Percentiles rank a stretch among this genome's conserved stretches.
These are phyloP conservation scores for Actinidia arguta DNA, from an alignment of 179 eudicot genomes.

Conservation along the genomic window DNA sequence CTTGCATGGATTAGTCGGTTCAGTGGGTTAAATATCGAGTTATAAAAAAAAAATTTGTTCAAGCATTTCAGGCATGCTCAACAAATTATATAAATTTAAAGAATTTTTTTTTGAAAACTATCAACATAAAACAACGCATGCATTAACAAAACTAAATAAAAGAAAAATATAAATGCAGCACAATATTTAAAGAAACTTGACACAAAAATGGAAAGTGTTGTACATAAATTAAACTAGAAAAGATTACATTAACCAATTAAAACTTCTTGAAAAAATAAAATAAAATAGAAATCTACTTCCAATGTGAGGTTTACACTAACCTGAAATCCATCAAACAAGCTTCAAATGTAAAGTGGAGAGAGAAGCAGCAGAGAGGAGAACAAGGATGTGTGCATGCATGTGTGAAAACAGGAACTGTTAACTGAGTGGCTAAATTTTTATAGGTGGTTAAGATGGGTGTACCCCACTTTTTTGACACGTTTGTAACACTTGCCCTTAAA, in stretches of 20 bases:
- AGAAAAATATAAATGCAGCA: not conserved
- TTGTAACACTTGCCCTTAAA: not conserved
- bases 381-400: not conserved
- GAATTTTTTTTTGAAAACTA: no score
- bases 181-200: no score
- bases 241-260: no score
- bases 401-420: not conserved
- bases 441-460: not conserved
- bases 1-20: not conserved
- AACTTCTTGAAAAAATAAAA: no score
- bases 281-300: not conserved
- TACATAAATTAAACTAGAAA: no score
- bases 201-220: no score
- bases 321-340: conserved; percentile 3
- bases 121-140: not conserved
- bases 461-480: conserved; percentile 16
- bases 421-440: not conserved
- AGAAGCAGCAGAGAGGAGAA: not conserved
- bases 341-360: not conserved
- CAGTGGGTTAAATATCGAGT: not conserved
- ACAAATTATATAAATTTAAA: no score
- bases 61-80: not conserved
- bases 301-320: not conserved
- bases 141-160: not conserved
- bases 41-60: not conserved